phyloP scores from a whole-genome alignment of 441 rosid genomes.

The Monsonia emarginata region DNA sequence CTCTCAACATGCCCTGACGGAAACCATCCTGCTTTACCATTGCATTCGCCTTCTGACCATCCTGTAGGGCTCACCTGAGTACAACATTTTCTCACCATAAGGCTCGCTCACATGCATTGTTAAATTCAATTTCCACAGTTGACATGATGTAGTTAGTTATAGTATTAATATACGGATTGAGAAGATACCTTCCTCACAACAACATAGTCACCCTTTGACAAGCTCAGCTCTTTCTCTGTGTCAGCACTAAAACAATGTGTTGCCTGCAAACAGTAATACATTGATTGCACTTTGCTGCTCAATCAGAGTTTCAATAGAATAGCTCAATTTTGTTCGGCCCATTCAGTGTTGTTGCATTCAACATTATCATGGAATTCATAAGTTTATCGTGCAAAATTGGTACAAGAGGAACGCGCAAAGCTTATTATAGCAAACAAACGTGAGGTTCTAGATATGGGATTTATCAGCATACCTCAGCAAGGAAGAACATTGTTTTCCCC shows the following conservation, averaged over 20 bases:
- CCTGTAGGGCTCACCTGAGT: slow-evolving; percentile 48
- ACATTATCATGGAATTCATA: neutral
- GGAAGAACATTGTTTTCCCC: slow-evolving; percentile 57
- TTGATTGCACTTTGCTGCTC: too few species aligned
- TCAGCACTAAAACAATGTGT: slow-evolving; percentile 43
- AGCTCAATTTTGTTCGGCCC: neutral
- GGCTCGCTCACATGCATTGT: too few species aligned
- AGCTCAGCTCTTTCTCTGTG: slow-evolving; percentile 55
- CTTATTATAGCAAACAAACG: neutral
- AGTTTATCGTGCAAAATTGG: neutral
- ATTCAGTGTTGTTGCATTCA: neutral
- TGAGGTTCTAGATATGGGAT: neutral
- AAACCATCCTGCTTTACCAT: slow-evolving; percentile 69
- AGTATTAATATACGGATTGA: neutral
- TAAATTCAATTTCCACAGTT: neutral
- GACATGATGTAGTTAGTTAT: too few species aligned
- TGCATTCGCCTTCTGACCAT: slow-evolving; percentile 74
- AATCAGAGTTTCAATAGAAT: too few species aligned
- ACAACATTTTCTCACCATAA: too few species aligned
- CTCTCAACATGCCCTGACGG: slow-evolving; percentile 54
- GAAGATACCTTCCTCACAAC: slow-evolving; percentile 54
- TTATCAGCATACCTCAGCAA: slow-evolving; percentile 67
- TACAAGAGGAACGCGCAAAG: neutral
- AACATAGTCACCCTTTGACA: slow-evolving; percentile 50
- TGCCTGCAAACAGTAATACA: slow-evolving; percentile 30